Percentiles rank a stretch among this genome's conserved stretches.
Evolutionary conservation across 768 basidiomycete genomes (phyloP).

Genomic region (Neoboletus brunneissimus): DNA sequence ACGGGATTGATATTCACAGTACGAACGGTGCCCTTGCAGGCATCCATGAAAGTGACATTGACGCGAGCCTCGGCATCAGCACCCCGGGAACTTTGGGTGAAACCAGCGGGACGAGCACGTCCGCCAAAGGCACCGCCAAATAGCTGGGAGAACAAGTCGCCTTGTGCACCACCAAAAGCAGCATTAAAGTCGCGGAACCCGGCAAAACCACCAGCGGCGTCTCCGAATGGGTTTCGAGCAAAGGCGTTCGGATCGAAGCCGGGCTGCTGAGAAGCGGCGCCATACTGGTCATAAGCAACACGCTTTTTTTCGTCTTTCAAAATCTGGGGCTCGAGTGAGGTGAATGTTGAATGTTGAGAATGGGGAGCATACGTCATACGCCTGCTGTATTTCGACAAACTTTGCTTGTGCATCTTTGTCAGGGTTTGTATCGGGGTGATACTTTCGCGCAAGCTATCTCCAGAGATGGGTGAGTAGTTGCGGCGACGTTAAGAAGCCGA

Average conservation of each 20-base stretch:
- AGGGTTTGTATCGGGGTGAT: constrained; percentile 96
- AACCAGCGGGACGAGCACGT: constrained; percentile 40
- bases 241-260: constrained; percentile 94
- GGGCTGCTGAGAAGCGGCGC: constrained; percentile 86
- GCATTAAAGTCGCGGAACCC: constrained; percentile 71
- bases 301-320: constrained; percentile 95
- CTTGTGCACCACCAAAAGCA: constrained; percentile 50
- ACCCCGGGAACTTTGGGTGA: constrained; percentile 51
- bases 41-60: constrained; percentile 84
- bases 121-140: constrained; percentile 70
- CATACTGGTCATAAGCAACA: constrained; percentile 87
- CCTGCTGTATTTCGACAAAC: constrained; percentile 95
- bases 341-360: constrained; percentile 14
- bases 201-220: constrained; percentile 55
- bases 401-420: constrained; percentile 87
- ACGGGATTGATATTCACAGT: constrained; percentile 78
- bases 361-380: constrained; percentile 78
- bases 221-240: constrained; percentile 49
- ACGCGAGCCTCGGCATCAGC: constrained; percentile 79
- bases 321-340: constrained; percentile 48
- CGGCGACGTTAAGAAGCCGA: constrained; percentile 9
- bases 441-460: constrained; percentile 89
- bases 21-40: constrained; percentile 84
- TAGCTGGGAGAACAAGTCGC: constrained; percentile 82
- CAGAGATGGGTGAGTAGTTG: constrained; percentile 14